Conservation (phyloP, 2,329 filamentous ascomycete genomes). For the Sclerotinia spermophila region DNA sequence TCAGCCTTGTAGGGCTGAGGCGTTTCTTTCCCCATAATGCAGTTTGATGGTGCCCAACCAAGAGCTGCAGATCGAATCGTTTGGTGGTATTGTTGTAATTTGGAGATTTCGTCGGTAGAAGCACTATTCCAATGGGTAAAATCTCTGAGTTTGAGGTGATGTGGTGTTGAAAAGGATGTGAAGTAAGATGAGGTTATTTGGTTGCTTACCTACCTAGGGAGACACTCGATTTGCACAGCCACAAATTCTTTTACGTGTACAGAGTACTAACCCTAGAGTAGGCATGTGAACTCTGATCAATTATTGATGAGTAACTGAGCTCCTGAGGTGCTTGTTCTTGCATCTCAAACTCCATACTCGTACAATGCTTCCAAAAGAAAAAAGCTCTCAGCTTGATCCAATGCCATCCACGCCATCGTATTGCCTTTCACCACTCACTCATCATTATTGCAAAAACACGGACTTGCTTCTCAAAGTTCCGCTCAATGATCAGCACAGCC, state of each 20-base stretch:
- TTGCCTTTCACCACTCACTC: background rate
- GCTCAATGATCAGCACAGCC: background rate
- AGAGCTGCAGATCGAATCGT: background rate
- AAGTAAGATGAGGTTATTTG: background rate
- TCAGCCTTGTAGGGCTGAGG: conserved; percentile 6
- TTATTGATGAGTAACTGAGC: background rate
- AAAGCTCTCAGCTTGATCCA: background rate
- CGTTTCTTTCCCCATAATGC: conserved; percentile 16
- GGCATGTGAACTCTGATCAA: background rate
- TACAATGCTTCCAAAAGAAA: background rate
- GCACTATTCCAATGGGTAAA: background rate
- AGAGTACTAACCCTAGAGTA: background rate
- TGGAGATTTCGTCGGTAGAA: background rate
- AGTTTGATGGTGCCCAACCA: background rate
- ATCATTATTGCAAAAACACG: background rate
- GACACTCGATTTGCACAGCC: background rate
- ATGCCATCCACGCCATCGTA: too few relatives aligned
- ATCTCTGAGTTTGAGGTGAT: background rate
- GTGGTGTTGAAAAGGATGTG: background rate
- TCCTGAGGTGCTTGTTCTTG: background rate
- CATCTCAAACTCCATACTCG: background rate
- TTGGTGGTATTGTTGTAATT: background rate
- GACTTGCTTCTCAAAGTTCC: background rate
- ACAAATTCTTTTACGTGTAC: background rate
- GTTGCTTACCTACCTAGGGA: background rate